Evolutionary conservation across 306 rosid species (phyloP), one percentile per base, ranked within the genome.

Genomic region (Echinosophora koreensis): DNA sequence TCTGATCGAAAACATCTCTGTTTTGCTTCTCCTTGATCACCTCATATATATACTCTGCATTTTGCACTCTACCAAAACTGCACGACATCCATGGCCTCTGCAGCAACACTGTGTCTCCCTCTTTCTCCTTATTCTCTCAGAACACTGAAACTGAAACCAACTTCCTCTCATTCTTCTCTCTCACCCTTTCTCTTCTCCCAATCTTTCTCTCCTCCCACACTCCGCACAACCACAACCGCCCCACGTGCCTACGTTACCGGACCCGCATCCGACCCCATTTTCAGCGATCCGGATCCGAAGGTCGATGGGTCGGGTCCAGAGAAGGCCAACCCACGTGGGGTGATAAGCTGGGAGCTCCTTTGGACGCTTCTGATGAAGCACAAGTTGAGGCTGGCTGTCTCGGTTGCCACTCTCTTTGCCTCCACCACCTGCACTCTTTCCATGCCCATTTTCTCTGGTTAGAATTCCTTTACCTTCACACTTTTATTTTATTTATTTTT

Each of bases 401-500:
- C 82, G 8, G 44, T 69, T 65, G 49, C 82, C 3, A 46, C 99
- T 71, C 93, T 95, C 39, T 35, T 95, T 5, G 92, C 93, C 11
- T 89, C 94, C 83, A 81, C 90, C 76, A 60, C 85, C 9, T 95
- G 97, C 71, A 95, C 99, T 62, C 92, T 95, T n/a, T 95, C 99
- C 5, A 92, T 95, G 97, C 97, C 98, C 49, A 71, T 92, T 28
- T 88, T 82, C 61, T 92, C 97, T 5, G 98, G 98, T 95, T 22
- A 17, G 37, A 17, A 32, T 34, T 58, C 59, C 41, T 66, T 5
- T 0, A 30, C 14, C 0, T 32, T 32, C 4, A 4, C 17, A 2
- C 34, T 30, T 76, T 52, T 4, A 10, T 14, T n/a, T 51, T 38
- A 22, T 35, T 4, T 37, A 37, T 37, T 37, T n/a, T 37, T 37